These are phyloP conservation scores for Arctostaphylos glauca DNA, from an alignment of 148 eudicot species.

Conservation along the genomic window DNA sequence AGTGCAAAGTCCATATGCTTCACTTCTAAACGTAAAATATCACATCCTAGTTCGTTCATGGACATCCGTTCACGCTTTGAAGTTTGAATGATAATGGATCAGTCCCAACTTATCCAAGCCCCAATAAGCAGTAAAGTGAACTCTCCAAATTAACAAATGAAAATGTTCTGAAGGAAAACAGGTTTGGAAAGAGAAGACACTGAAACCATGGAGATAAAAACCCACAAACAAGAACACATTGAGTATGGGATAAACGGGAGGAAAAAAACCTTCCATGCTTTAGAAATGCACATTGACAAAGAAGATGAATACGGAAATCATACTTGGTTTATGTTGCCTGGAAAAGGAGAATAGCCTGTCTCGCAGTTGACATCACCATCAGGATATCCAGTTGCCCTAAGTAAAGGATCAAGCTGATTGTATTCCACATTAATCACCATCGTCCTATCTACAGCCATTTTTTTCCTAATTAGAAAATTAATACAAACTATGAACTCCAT, in stretches of 20 bases:
- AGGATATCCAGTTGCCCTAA: conserved; percentile 81
- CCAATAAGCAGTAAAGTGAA: neutral
- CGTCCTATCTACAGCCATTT: conserved; percentile 57
- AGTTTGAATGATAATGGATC: neutral
- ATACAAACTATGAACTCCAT: neutral
- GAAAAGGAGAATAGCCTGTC: conserved; percentile 95
- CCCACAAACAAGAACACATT: too few relatives aligned
- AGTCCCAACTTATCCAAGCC: neutral
- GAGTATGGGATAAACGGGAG: neutral
- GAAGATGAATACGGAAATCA: neutral
- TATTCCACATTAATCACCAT: conserved; percentile 99
- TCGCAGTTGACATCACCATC: conserved; percentile 94
- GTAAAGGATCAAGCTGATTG: conserved; percentile 97
- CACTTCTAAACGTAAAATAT: neutral
- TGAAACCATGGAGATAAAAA: neutral
- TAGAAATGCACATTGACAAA: conserved; percentile 5
- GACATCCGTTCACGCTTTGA: neutral
- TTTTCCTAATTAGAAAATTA: conserved; percentile 15
- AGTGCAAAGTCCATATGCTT: neutral
- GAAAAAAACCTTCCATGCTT: neutral
- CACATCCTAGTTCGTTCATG: neutral
- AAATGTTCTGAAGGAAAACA: neutral
- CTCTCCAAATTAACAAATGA: neutral
- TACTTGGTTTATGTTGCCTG: conserved; percentile 98
- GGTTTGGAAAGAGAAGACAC: neutral